phyloP scores from a whole-genome alignment of 2,329 filamentous ascomycete species.

The Cladophialophora chaetospira region DNA sequence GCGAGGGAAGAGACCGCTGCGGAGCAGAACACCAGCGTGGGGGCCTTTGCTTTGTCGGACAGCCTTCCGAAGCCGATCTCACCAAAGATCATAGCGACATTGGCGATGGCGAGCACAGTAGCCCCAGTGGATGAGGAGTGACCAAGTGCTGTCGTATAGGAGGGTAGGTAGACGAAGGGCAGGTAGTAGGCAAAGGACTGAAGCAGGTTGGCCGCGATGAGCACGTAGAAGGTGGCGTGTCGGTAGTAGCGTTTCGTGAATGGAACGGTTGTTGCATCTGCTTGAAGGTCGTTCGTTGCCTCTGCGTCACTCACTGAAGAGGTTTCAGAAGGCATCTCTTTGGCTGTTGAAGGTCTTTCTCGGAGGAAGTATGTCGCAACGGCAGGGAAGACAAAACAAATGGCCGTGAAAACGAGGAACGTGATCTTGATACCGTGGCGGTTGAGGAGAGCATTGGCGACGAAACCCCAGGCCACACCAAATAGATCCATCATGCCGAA shows the following conservation, averaged over 20 bases:
- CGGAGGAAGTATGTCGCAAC: constrained; percentile 14
- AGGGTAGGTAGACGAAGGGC: constrained; percentile 40
- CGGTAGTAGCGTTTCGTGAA: constrained; percentile 2
- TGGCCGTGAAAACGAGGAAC: constrained; percentile 14
- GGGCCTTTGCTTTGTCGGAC: constrained; percentile 46
- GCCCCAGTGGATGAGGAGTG: constrained; percentile 19
- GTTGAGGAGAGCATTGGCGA: constrained; percentile 8
- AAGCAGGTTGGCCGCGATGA: constrained; percentile 43
- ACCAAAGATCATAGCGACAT: constrained; percentile 41
- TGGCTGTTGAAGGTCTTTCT: neutral
- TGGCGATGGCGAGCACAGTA: constrained; percentile 37
- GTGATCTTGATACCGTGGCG: constrained; percentile 7
- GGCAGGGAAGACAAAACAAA: constrained; percentile 15
- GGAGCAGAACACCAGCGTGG: constrained; percentile 47
- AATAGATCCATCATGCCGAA: constrained; percentile 15
- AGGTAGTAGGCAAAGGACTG: constrained; percentile 42
- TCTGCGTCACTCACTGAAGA: neutral
- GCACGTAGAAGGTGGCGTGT: constrained; percentile 32
- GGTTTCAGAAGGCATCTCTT: neutral
- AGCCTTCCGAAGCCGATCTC: constrained; percentile 40
- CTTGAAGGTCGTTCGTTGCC: neutral
- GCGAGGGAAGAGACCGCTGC: constrained; percentile 44
- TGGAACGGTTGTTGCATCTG: neutral
- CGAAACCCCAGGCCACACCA: constrained; percentile 17
- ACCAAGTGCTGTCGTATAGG: constrained; percentile 32